Percentiles rank a stretch among this genome's conserved stretches.
Conservation (phyloP, 1,284 basidiomycete genomes). For the Rhodotorula sp. region DNA sequence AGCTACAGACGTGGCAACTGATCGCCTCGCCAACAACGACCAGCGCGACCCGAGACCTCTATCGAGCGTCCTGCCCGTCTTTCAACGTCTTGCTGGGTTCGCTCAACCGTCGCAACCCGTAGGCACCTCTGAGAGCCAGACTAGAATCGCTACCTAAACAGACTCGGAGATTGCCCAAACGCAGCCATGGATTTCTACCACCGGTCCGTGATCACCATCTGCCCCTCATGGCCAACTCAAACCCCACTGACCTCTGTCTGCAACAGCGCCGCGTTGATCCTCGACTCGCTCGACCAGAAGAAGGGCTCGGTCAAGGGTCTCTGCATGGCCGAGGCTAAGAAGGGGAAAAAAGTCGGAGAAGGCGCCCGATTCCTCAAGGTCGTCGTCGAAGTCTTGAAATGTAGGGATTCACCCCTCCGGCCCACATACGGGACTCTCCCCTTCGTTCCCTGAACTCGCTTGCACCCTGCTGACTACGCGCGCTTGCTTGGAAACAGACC, state of each 20-base stretch:
- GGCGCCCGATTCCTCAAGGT: conserved; percentile 54
- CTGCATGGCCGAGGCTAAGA: conserved; percentile 61
- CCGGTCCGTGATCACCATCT: conserved; percentile 5
- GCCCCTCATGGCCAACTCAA: too few species aligned
- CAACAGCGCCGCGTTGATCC: conserved; percentile 60
- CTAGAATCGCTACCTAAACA: neutral
- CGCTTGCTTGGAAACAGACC: conserved; percentile 13
- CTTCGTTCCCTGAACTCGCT: neutral
- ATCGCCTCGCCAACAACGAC: too few species aligned
- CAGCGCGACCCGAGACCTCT: too few species aligned
- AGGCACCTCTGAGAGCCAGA: too few species aligned
- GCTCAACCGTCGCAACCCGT: too few species aligned
- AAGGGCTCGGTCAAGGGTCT: conserved; percentile 81
- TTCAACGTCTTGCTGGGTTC: too few species aligned
- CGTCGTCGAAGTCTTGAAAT: conserved; percentile 88
- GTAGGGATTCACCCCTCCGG: conserved; percentile 57
- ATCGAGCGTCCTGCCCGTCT: too few species aligned
- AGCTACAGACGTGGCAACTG: too few species aligned
- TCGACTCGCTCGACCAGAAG: conserved; percentile 80
- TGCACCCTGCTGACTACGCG: too few species aligned
- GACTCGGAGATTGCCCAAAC: neutral
- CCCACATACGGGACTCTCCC: neutral
- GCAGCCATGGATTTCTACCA: conserved; percentile 39
- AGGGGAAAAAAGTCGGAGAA: conserved; percentile 62
- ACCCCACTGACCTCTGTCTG: neutral